Base-by-base conservation (phyloP, 768 basidiomycete species). In the Cubamyces sp. region DNA sequence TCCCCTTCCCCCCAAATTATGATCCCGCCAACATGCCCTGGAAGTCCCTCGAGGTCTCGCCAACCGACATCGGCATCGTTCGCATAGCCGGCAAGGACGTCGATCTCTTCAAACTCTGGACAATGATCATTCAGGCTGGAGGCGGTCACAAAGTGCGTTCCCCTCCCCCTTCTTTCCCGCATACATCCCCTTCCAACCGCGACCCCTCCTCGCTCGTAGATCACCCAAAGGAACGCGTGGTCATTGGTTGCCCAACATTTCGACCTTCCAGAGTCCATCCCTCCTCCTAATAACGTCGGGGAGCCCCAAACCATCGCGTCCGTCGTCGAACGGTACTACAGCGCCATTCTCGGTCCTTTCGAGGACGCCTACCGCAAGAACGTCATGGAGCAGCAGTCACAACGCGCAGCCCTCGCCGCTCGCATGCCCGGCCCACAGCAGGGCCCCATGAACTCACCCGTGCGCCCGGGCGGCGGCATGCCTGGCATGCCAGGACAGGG, bases 61-160 rank as follows among this genome's bases (percentile, higher is more conserved):
- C 77, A 57, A 66, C 69, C 11, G 88, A 90, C 64, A 66, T 81
- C 12, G 92, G 92, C 34, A 75, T 81, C 42, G 79, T 93, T 72
- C 84, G 84, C 50, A 69, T 94, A 19, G 88, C 85, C 3, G 90
- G 88, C 18, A 88, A 82, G 71, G 90, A 92, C 66, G 75, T 94
- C 47, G 87, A 90, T 70, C 73, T 94, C n/a, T 87, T 88, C 73
- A 88, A 81, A 69, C 74, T 94, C 11, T 93, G 88, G 86, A 79
- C 78, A 14, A 63, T 84, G 43, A 87, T 90, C 47, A 75, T 76
- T 60, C 81, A 84, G 64, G 67, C 75, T 39, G 92, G 92, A 25
- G 91, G 91, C 28, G 77, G 78, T 18, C 72, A 75, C 64, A 84
- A 81, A 69, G 92, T 92, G 75, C 69, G 82, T 68, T 16, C 26